These are phyloP conservation scores for Anthracocystis walkeri DNA, from an alignment of 1,284 basidiomycete genomes.

Conservation along the genomic window DNA sequence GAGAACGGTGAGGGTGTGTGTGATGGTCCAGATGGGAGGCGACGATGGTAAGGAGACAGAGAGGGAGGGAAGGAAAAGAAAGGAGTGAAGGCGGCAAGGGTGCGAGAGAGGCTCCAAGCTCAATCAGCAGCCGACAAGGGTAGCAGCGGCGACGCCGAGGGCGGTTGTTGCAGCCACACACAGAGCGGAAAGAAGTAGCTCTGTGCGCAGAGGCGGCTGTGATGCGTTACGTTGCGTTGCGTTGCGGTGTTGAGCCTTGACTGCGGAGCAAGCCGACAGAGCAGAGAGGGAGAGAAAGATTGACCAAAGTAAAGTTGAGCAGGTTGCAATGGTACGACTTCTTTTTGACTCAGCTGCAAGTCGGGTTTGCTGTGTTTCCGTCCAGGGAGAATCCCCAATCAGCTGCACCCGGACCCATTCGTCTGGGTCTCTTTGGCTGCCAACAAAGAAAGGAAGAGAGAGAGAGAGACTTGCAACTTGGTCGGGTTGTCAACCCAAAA, in stretches of 20 bases:
- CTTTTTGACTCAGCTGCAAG: background rate
- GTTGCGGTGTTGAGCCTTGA: background rate
- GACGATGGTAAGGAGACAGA: background rate
- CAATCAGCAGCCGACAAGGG: too few relatives aligned
- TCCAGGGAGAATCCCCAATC: too few relatives aligned
- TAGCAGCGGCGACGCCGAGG: too few relatives aligned
- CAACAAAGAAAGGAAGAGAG: background rate
- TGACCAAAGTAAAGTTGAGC: background rate
- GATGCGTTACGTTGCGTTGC: too few relatives aligned
- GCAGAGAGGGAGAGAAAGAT: background rate
- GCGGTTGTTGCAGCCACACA: background rate
- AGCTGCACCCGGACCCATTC: background rate
- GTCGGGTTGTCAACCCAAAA: too few relatives aligned
- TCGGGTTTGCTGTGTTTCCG: background rate
- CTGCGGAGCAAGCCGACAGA: slow-evolving; percentile 1
- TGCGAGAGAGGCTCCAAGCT: too few relatives aligned
- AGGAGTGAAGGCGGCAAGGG: too few relatives aligned
- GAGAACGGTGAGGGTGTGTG: background rate
- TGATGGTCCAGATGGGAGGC: background rate
- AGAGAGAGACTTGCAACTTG: background rate
- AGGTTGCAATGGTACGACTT: slow-evolving; percentile 9
- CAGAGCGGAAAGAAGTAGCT: background rate
- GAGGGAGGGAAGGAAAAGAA: background rate
- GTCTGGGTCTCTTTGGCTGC: slow-evolving; percentile 1
- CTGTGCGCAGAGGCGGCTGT: too few relatives aligned